Evolutionary conservation across 2,329 filamentous ascomycete species (phyloP).

Genomic region (Fusarium chuoi): DNA sequence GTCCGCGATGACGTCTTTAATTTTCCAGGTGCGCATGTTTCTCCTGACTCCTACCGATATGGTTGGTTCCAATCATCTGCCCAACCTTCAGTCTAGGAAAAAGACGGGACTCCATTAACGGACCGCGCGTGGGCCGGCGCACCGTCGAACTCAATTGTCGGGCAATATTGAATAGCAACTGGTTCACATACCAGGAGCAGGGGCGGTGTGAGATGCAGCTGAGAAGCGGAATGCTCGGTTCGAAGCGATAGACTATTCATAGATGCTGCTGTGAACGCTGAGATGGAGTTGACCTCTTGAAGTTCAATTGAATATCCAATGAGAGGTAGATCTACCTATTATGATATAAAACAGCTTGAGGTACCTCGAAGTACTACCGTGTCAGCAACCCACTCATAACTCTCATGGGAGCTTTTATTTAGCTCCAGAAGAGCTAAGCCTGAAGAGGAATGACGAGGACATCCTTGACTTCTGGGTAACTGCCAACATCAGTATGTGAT

Average conservation of each 20-base stretch:
- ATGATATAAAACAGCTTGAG: neutral
- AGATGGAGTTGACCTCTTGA: neutral
- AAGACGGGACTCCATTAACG: conserved; percentile 45
- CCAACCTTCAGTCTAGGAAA: conserved; percentile 42
- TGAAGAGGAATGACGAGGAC: conserved; percentile 34
- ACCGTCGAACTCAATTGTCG: conserved; percentile 44
- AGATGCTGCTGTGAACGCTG: neutral
- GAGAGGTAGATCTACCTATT: neutral
- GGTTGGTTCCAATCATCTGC: conserved; percentile 39
- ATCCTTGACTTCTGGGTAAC: conserved; percentile 17
- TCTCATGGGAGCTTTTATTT: conserved; percentile 22
- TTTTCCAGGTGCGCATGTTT: conserved; percentile 28
- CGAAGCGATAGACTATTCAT: neutral
- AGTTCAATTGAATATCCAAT: neutral
- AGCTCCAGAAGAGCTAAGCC: conserved; percentile 30
- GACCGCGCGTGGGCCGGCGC: conserved; percentile 43
- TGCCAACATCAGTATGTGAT: conserved; percentile 9
- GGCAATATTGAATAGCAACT: conserved; percentile 23
- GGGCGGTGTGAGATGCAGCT: conserved; percentile 33
- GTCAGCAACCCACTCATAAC: conserved; percentile 33
- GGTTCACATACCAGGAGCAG: conserved; percentile 5
- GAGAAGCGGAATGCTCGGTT: neutral
- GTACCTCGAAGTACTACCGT: conserved; percentile 38
- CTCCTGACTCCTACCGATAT: conserved; percentile 21
- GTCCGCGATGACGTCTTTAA: conserved; percentile 27